A percentile compares a stretch with the other conserved stretches of the same genome.
phyloP scores from a whole-genome alignment of 2,329 filamentous ascomycete species.

The Xylariales sp. region DNA sequence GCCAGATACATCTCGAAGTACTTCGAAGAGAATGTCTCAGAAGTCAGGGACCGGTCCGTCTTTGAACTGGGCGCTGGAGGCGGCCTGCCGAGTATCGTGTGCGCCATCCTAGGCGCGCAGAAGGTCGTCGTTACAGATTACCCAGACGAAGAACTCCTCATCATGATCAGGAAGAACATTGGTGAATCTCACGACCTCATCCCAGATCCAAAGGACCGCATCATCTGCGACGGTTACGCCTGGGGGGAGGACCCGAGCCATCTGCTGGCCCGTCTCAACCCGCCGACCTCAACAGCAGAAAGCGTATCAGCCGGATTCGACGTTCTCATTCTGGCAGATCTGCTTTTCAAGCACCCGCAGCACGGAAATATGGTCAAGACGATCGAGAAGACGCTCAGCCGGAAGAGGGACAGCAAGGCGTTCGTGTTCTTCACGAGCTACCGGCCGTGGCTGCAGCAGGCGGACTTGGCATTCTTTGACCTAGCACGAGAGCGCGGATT shows the following conservation, averaged over 20 bases:
- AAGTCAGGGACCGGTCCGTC: conserved; percentile 65
- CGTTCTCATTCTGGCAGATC: conserved; percentile 78
- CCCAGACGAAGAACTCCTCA: conserved; percentile 77
- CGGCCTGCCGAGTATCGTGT: conserved; percentile 76
- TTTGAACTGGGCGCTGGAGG: conserved; percentile 88
- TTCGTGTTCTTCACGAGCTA: conserved; percentile 95
- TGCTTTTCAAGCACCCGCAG: conserved; percentile 88
- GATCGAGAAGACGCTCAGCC: conserved; percentile 62
- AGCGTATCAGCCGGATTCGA: conserved; percentile 57
- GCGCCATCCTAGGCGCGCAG: conserved; percentile 65
- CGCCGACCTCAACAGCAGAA: conserved; percentile 18
- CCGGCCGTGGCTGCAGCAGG: conserved; percentile 80
- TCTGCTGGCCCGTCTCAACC: conserved; percentile 55
- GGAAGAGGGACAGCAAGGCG: conserved; percentile 52
- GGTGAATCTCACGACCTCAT: conserved; percentile 42
- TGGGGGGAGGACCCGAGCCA: conserved; percentile 68
- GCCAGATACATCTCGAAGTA: conserved; percentile 72
- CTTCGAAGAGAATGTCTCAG: conserved; percentile 63
- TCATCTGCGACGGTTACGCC: conserved; percentile 68
- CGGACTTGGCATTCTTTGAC: conserved; percentile 85
- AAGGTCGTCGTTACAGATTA: conserved; percentile 82
- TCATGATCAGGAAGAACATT: conserved; percentile 75
- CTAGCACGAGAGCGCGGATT: conserved; percentile 67
- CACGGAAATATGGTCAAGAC: conserved; percentile 73
- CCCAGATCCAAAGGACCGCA: conserved; percentile 20